phyloP scores from a whole-genome alignment of 106 monocot genomes.

The Apostasia ramifera region DNA sequence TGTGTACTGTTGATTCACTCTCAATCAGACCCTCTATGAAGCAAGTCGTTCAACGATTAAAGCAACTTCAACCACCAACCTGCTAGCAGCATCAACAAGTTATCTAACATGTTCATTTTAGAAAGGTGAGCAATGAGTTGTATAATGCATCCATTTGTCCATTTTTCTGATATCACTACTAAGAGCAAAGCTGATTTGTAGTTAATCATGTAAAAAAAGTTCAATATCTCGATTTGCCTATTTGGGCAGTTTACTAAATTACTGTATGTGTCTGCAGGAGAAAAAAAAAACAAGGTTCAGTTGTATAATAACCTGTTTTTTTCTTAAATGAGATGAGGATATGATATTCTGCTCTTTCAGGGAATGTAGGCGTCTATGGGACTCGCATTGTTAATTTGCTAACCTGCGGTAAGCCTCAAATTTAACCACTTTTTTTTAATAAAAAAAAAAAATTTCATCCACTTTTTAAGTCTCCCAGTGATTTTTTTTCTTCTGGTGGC shows the following conservation, averaged over 20 bases:
- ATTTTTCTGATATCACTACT: constrained; percentile 17
- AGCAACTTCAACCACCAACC: constrained; percentile 50
- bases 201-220: constrained; percentile 1
- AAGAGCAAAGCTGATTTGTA: constrained; percentile 20
- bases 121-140: constrained; percentile 23
- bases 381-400: too few species aligned
- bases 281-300: too few species aligned
- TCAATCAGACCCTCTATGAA: constrained; percentile 65
- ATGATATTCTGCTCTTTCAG: too few species aligned
- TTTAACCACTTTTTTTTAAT: too few species aligned
- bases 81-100: constrained; percentile 5
- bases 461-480: too few species aligned
- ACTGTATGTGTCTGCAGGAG: not conserved
- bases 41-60: constrained; percentile 62
- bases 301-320: too few species aligned
- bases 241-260: not conserved
- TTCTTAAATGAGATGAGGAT: too few species aligned
- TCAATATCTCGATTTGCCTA: not conserved
- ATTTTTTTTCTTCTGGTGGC: too few species aligned
- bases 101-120: constrained; percentile 13
- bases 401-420: too few species aligned
- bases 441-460: too few species aligned
- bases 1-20: constrained; percentile 58
- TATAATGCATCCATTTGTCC: constrained; percentile 16
- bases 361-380: too few species aligned